Evolutionary conservation across 257 asterid species (phyloP).

Genomic region (Cinchona pubescens): DNA sequence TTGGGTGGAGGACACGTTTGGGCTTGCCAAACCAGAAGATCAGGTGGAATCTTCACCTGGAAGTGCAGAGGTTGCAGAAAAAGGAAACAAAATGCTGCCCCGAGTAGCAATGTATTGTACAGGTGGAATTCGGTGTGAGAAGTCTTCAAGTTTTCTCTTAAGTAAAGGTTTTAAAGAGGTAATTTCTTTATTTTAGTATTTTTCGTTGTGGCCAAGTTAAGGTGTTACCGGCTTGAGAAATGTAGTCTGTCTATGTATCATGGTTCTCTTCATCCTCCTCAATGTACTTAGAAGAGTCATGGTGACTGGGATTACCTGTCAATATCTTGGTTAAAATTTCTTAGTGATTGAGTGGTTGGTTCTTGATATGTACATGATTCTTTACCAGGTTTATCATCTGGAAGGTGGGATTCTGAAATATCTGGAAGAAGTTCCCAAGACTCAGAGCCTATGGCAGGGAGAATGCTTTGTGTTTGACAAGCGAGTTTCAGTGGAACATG

Average conservation of each 20-base stretch:
- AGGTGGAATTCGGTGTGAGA: constrained; percentile 98
- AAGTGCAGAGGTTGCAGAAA: constrained; percentile 33
- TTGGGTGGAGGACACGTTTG: constrained; percentile 74
- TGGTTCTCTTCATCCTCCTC: not conserved
- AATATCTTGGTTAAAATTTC: not conserved
- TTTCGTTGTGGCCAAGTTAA: not conserved
- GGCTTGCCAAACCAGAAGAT: constrained; percentile 34
- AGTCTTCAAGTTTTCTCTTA: constrained; percentile 92
- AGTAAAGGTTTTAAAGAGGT: constrained; percentile 91
- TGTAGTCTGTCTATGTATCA: not conserved
- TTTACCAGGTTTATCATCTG: constrained; percentile 81
- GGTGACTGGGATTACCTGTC: not conserved
- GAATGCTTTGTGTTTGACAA: constrained; percentile 96
- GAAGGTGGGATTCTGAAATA: constrained; percentile 93
- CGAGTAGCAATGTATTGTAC: constrained; percentile 98
- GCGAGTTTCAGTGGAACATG: constrained; percentile 94
- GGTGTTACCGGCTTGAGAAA: constrained; percentile 4
- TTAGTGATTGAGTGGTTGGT: not conserved
- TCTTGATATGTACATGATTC: constrained; percentile 11
- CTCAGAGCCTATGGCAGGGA: constrained; percentile 87
- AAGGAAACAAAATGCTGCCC: constrained; percentile 50
- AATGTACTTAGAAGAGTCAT: not conserved
- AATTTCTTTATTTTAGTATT: constrained; percentile 7
- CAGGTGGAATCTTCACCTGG: constrained; percentile 28
- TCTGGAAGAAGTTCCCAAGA: constrained; percentile 84